A percentile compares a stretch with the other conserved stretches of the same genome.
Evolutionary conservation across 2,329 filamentous ascomycete genomes (phyloP).

Genomic region (Botrytis sinoallii): DNA sequence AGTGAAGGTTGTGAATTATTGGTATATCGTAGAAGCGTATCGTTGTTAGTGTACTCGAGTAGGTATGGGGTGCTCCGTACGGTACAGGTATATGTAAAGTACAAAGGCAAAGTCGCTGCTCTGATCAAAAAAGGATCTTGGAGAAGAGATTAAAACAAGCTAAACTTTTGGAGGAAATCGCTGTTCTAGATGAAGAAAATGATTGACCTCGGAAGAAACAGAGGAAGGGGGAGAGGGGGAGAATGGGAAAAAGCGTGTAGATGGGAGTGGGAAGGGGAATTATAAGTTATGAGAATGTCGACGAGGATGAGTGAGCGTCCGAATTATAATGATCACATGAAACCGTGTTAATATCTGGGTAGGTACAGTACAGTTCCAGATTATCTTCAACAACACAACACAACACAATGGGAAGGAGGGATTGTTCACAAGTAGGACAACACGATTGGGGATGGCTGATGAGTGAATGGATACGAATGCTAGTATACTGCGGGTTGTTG

Average conservation of each 20-base stretch:
- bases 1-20: not conserved
- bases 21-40: not conserved
- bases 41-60: not conserved
- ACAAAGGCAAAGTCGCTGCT: not conserved
- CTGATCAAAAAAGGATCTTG: not conserved
- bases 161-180: not conserved
- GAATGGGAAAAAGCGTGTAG: not conserved
- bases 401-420: not conserved
- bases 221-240: not conserved
- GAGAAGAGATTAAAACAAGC: conserved; percentile 10
- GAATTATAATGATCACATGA: conserved; percentile 5
- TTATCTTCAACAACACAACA: not conserved
- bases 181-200: not conserved
- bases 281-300: not conserved
- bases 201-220: not conserved
- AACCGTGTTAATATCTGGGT: conserved; percentile 18
- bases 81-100: not conserved
- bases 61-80: conserved; percentile 7
- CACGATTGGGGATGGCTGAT: not conserved
- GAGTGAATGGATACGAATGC: not conserved
- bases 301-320: not conserved
- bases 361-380: not conserved
- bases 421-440: not conserved
- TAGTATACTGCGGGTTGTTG: not conserved
- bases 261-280: not conserved